phyloP scores from a whole-genome alignment of 2,329 filamentous ascomycete species.

The Endothia cerciana region DNA sequence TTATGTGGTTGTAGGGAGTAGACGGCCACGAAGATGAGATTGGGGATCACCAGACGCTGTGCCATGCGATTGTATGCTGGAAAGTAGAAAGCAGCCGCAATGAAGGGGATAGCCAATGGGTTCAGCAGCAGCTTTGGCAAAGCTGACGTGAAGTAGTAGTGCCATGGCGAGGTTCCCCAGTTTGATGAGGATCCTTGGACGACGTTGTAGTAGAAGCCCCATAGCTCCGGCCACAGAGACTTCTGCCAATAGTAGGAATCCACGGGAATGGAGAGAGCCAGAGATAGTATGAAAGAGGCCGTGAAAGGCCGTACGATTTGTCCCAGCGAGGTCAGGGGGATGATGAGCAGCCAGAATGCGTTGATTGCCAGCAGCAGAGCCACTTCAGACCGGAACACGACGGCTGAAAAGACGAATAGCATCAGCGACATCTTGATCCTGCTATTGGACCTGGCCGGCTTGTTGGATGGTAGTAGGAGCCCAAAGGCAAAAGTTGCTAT shows the following conservation, averaged over 20 bases:
- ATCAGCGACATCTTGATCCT: conserved; percentile 69
- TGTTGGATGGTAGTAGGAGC: conserved; percentile 46
- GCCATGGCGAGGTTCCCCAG: conserved; percentile 86
- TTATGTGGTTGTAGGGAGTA: conserved; percentile 95
- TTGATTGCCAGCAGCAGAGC: conserved; percentile 77
- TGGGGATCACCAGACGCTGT: conserved; percentile 63
- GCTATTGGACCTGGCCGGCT: conserved; percentile 38
- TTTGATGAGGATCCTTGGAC: conserved; percentile 78
- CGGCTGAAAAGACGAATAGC: conserved; percentile 77
- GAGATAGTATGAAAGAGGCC: conserved; percentile 65
- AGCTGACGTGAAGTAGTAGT: conserved; percentile 83
- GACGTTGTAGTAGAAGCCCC: conserved; percentile 90
- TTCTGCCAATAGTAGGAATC: conserved; percentile 96
- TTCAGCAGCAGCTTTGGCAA: conserved; percentile 85
- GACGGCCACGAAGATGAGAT: conserved; percentile 71
- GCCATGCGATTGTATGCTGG: conserved; percentile 50
- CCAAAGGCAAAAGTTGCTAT: conserved; percentile 68
- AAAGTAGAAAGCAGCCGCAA: conserved; percentile 55
- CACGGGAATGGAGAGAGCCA: conserved; percentile 71
- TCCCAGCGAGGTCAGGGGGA: conserved; percentile 54
- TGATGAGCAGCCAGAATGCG: conserved; percentile 65
- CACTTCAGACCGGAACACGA: conserved; percentile 88
- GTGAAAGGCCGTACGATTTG: conserved; percentile 69
- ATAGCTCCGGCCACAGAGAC: conserved; percentile 86
- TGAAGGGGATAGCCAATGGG: conserved; percentile 65